These are phyloP conservation scores for Cladosporium oxysporum DNA, from an alignment of 2,329 filamentous ascomycete genomes.

Conservation along the genomic window DNA sequence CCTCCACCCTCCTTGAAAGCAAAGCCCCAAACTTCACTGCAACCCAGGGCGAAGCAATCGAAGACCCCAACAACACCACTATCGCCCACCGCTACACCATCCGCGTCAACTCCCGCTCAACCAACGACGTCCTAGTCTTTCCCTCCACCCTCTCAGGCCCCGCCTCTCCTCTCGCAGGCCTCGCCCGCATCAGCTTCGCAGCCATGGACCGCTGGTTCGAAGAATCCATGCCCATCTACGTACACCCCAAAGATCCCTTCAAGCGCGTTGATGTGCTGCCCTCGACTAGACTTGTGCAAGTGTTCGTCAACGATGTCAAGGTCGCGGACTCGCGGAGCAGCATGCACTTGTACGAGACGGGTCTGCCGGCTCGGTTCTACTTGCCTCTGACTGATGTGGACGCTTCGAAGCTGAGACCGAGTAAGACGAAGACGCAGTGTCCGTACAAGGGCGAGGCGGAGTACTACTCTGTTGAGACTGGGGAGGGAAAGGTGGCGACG, in stretches of 20 bases:
- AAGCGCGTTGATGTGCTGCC: conserved; percentile 64
- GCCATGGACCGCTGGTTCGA: conserved; percentile 53
- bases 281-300: conserved; percentile 55
- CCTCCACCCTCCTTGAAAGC: conserved; percentile 21
- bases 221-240: conserved; percentile 60
- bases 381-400: conserved; percentile 56
- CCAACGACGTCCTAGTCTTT: conserved; percentile 29
- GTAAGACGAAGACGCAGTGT: conserved; percentile 58
- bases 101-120: conserved; percentile 24
- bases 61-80: conserved; percentile 19
- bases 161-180: conserved; percentile 22
- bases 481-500: conserved; percentile 36
- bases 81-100: conserved; percentile 32
- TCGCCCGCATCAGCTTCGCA: conserved; percentile 34
- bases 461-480: conserved; percentile 59
- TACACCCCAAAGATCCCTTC: conserved; percentile 68
- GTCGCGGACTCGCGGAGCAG: conserved; percentile 50
- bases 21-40: conserved; percentile 23
- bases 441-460: conserved; percentile 68
- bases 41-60: conserved; percentile 27
- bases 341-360: conserved; percentile 62
- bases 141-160: conserved; percentile 22
- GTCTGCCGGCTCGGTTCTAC: conserved; percentile 61
- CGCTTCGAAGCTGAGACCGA: conserved; percentile 49
- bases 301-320: conserved; percentile 50